Conservation (phyloP, 2,329 filamentous ascomycete genomes). For the Teratosphaeria destructans region DNA sequence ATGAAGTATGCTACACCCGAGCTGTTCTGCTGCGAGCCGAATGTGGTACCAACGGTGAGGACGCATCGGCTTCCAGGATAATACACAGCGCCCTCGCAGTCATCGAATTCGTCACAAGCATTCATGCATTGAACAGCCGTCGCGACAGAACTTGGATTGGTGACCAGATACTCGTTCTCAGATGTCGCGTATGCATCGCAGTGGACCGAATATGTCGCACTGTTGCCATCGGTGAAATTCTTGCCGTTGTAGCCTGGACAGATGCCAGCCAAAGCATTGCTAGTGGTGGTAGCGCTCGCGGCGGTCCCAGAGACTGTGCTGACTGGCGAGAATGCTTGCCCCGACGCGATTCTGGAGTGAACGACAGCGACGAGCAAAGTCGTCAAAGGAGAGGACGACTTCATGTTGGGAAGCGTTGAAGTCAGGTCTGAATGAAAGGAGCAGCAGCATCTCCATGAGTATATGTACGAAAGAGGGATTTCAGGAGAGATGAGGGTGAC, state of each 20-base stretch:
- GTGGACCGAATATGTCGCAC: slow-evolving; percentile 11
- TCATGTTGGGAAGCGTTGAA: background rate
- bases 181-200: slow-evolving; percentile 13
- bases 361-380: background rate
- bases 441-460: no score
- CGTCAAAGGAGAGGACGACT: background rate
- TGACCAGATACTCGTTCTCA: slow-evolving; percentile 5
- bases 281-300: background rate
- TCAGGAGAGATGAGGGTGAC: background rate
- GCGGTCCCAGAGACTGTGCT: background rate
- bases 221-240: slow-evolving; percentile 11
- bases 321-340: background rate
- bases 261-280: slow-evolving; percentile 5
- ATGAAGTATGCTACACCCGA: background rate
- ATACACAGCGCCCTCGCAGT: slow-evolving; percentile 3
- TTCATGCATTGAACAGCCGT: slow-evolving; percentile 12
- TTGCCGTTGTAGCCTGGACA: slow-evolving; percentile 16
- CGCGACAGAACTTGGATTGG: background rate
- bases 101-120: slow-evolving; percentile 14
- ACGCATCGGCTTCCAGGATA: background rate
- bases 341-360: background rate
- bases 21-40: background rate
- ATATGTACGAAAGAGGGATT: background rate
- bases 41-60: background rate
- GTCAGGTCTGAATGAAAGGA: background rate